Evolutionary conservation across 371 early-diverging fungal genomes (phyloP).

Genomic region (Enterocytospora artemiae): DNA sequence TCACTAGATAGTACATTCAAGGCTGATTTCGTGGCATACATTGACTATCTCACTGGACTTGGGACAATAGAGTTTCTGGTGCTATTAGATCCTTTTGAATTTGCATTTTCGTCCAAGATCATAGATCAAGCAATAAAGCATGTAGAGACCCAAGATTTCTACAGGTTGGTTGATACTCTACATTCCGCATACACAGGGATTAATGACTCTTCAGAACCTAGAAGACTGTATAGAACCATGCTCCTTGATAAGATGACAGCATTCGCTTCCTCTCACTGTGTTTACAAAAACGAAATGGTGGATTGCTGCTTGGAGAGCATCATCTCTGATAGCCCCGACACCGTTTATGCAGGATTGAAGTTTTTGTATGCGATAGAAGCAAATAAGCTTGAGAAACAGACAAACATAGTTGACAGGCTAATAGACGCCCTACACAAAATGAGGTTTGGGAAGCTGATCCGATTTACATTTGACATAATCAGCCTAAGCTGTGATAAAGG

Average conservation of each 20-base stretch:
- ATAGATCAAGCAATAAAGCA: conserved; percentile 72
- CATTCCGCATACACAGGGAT: conserved; percentile 79
- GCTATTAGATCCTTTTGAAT: conserved; percentile 65
- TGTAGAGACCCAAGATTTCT: conserved; percentile 73
- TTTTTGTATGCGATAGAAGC: conserved; percentile 27
- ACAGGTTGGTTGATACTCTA: conserved; percentile 75
- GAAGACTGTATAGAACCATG: conserved; percentile 15
- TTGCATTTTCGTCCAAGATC: conserved; percentile 78
- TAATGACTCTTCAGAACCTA: conserved; percentile 56
- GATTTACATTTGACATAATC: conserved; percentile 87
- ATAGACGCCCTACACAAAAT: conserved; percentile 58
- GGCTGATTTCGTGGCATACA: conserved; percentile 3
- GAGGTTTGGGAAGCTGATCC: conserved; percentile 80
- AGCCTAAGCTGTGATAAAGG: conserved; percentile 69
- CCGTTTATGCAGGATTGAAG: conserved; percentile 32
- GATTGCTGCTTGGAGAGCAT: conserved; percentile 4
- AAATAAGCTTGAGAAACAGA: neutral
- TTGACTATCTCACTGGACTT: neutral
- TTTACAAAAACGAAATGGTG: conserved; percentile 23
- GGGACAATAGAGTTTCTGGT: conserved; percentile 20
- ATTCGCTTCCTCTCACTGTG: conserved; percentile 20
- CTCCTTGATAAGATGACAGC: conserved; percentile 28
- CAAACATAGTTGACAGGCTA: neutral
- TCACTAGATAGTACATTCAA: neutral
- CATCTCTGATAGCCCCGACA: conserved; percentile 31